Conservation (phyloP, 2,329 filamentous ascomycete species). For the Xylaria multiplex region DNA sequence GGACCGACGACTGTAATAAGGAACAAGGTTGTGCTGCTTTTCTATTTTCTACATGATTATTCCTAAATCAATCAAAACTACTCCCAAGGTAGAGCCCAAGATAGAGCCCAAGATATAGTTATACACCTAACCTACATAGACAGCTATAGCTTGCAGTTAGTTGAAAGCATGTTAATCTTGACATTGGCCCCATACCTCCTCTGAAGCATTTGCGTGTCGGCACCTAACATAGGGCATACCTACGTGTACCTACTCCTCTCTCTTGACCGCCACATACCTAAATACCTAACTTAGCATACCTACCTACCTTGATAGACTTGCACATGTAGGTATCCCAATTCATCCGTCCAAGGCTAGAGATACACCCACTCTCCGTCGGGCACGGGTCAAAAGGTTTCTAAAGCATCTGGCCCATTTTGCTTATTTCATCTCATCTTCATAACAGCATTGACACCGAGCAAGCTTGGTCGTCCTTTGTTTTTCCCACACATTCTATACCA, state of each 20-base stretch:
- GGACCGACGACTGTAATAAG: background rate
- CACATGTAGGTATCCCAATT: background rate
- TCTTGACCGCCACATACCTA: slow-evolving; percentile 6
- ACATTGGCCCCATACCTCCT: slow-evolving; percentile 1
- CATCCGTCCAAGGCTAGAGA: background rate
- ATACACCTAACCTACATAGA: background rate
- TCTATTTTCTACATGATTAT: no score
- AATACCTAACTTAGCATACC: background rate
- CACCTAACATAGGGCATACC: slow-evolving; percentile 8
- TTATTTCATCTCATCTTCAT: background rate
- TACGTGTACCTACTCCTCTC: background rate
- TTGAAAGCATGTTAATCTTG: slow-evolving; percentile 14
- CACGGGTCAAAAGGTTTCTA: background rate
- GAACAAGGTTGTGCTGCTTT: background rate
- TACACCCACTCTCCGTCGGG: slow-evolving; percentile 6
- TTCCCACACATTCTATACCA: background rate
- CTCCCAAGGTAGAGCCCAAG: no score
- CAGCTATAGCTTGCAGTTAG: background rate
- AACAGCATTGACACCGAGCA: background rate
- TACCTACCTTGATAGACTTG: background rate
- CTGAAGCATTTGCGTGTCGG: background rate
- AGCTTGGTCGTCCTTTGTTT: background rate
- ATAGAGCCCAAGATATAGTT: no score
- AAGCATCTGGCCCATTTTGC: background rate
- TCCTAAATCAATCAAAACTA: slow-evolving; percentile 5